A percentile compares a stretch with the other conserved stretches of the same genome.
Conservation (phyloP, 495 filamentous ascomycete species). For the Lasiosphaeria hispida region DNA sequence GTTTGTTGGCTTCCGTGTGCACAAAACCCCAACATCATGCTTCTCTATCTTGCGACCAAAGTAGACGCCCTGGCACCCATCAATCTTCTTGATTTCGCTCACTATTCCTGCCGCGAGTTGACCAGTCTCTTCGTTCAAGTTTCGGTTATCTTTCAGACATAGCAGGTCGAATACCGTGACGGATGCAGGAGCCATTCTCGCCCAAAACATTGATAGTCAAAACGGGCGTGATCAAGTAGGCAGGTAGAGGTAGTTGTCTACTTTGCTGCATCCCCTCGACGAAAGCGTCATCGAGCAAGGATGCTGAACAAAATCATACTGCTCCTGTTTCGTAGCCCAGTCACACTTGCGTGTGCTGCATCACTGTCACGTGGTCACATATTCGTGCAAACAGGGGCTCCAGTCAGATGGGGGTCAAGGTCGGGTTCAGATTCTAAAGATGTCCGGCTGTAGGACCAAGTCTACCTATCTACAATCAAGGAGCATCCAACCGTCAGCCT, state of each 20-base stretch:
- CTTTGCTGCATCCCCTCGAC: too few relatives aligned
- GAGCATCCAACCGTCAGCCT: constrained; percentile 13
- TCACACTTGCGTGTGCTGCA: background rate
- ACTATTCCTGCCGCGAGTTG: background rate
- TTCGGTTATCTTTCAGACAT: background rate
- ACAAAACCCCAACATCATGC: constrained; percentile 10
- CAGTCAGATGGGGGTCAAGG: constrained; percentile 13
- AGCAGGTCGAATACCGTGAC: too few relatives aligned
- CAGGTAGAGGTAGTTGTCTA: too few relatives aligned
- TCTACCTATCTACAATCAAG: background rate
- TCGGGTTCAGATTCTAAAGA: constrained; percentile 15
- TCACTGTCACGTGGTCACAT: background rate
- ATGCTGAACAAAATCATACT: background rate
- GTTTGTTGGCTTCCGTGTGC: constrained; percentile 6
- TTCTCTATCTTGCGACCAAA: constrained; percentile 23
- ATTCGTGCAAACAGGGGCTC: background rate
- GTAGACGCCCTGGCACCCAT: constrained; percentile 10
- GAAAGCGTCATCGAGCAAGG: too few relatives aligned
- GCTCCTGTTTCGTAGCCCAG: background rate
- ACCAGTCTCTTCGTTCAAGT: background rate
- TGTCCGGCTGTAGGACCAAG: background rate
- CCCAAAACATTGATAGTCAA: too few relatives aligned
- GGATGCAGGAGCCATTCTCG: too few relatives aligned
- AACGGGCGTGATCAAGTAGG: too few relatives aligned
- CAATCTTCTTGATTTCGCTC: constrained; percentile 7